A percentile compares a stretch with the other conserved stretches of the same genome.
Conservation (phyloP, 495 filamentous ascomycete genomes). For the Cudoniella acicularis region DNA sequence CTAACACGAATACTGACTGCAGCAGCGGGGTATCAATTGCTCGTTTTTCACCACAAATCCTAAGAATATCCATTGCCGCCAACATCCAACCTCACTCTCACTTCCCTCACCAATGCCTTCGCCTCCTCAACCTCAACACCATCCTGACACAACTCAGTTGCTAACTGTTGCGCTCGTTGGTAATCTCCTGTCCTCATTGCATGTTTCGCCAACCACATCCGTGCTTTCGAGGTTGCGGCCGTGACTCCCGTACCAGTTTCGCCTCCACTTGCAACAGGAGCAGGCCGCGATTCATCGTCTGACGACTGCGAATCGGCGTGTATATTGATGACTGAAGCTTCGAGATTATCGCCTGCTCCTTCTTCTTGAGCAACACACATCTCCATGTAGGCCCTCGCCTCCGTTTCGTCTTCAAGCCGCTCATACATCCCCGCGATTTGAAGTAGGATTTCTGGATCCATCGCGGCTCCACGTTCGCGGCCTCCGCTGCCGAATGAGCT, state of each 20-base stretch:
- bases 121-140: slow-evolving; percentile 97
- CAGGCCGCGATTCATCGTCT: slow-evolving; percentile 29
- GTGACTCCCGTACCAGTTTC: slow-evolving; percentile 69
- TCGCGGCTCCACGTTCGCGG: slow-evolving; percentile 28
- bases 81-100: slow-evolving; percentile 72
- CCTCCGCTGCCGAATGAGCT: slow-evolving; percentile 22
- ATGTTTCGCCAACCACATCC: slow-evolving; percentile 89
- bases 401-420: slow-evolving; percentile 64
- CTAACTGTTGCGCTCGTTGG: slow-evolving; percentile 71
- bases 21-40: not conserved
- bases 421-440: slow-evolving; percentile 91
- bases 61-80: not conserved
- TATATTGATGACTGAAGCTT: slow-evolving; percentile 23
- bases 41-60: not conserved
- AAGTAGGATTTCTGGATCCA: slow-evolving; percentile 86
- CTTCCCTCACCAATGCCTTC: slow-evolving; percentile 88
- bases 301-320: slow-evolving; percentile 22
- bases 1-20: too few relatives aligned
- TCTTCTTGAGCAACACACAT: slow-evolving; percentile 88
- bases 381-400: slow-evolving; percentile 92
- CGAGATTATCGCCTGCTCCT: slow-evolving; percentile 32
- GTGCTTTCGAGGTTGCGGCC: slow-evolving; percentile 80
- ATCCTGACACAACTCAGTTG: slow-evolving; percentile 90
- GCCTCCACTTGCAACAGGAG: slow-evolving; percentile 20
- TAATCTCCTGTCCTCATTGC: slow-evolving; percentile 73